Conservation (phyloP, 2,329 filamentous ascomycete species). For the Stemphylium vesicarium region DNA sequence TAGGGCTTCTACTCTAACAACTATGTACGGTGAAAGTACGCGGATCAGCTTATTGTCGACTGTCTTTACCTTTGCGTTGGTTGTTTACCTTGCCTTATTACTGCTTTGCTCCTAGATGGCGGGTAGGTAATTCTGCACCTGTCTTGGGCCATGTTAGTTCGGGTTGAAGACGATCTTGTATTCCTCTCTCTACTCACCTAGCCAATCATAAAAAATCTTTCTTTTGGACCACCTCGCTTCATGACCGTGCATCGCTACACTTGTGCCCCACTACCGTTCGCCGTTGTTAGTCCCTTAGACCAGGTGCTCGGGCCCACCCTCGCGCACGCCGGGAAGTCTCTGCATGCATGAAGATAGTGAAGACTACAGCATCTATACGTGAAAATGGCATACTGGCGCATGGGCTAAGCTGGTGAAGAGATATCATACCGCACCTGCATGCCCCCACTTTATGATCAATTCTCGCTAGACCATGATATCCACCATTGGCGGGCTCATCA, state of each 20-base stretch:
- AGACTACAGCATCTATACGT: neutral
- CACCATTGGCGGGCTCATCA: neutral
- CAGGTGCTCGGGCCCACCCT: slow-evolving; percentile 18
- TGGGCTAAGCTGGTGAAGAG: neutral
- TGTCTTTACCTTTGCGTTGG: slow-evolving; percentile 12
- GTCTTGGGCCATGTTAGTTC: neutral
- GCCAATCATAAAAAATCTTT: slow-evolving; percentile 19
- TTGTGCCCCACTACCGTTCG: slow-evolving; percentile 10
- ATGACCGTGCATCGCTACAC: slow-evolving; percentile 13
- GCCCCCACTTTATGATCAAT: slow-evolving; percentile 6
- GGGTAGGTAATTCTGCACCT: neutral
- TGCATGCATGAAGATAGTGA: slow-evolving; percentile 15
- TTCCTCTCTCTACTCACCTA: slow-evolving; percentile 24
- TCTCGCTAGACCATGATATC: neutral
- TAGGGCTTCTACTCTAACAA: slow-evolving; percentile 12
- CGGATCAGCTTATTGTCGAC: slow-evolving; percentile 13
- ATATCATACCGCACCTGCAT: neutral
- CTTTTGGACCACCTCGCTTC: slow-evolving; percentile 8
- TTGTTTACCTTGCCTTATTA: slow-evolving; percentile 16
- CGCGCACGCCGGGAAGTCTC: slow-evolving; percentile 18
- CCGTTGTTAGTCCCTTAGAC: slow-evolving; percentile 12
- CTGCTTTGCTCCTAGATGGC: slow-evolving; percentile 1
- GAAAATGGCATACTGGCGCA: neutral
- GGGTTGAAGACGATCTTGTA: slow-evolving; percentile 6
- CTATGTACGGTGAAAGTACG: slow-evolving; percentile 5